Base-by-base conservation (phyloP, 2,329 filamentous ascomycete species). In the Podosphaera xanthii region DNA sequence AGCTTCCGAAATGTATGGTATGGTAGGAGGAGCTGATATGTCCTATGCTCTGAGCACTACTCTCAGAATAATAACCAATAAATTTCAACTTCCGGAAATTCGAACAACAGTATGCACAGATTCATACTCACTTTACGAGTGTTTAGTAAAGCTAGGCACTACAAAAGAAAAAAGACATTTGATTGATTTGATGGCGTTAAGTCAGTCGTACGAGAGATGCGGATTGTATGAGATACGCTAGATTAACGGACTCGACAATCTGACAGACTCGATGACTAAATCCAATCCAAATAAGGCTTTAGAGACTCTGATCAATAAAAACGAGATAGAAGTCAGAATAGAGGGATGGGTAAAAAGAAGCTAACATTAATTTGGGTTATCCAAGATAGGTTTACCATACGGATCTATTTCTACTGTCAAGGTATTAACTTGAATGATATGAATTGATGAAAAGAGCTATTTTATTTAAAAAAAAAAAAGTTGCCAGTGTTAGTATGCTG, bases 161-260 rank as follows among this genome's bases (percentile, higher is more conserved):
- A 65, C 59, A 0, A 60, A 62, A 30, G 60, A 66, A n/a, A 59
- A 59, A 42, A 10, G 58, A 2, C 30, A 55, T 12, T 54, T 60
- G 48, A 60, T 60, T 46, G 60, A 66, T 50, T 63, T 66, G 10
- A 64, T 66, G 50, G 56, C 58, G 0, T 10, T 67, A 0, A 31
- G 61, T 0, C 49, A 66, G 57, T 61, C 58, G 0, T 66, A 66
- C 44, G 60, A 66, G 60, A 65, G 22, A 22, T 1, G 22, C 22
- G 22, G 22, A 22, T 22, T 22, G 22, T 22, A 22, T 22, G 22
- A 22, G 33, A 52, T 67, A 12, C 12, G 49, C 22, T 67, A 48
- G 59, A 65, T 65, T 42, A 36, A 62, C 42, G 55, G 60, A 2
- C 10, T 59, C 5, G 42, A 61, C 42, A 65, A 65, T 42, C 57